A percentile compares a stretch with the other conserved stretches of the same genome.
These are phyloP conservation scores for Lentinula boryana DNA, from an alignment of 768 basidiomycete genomes.

Conservation along the genomic window DNA sequence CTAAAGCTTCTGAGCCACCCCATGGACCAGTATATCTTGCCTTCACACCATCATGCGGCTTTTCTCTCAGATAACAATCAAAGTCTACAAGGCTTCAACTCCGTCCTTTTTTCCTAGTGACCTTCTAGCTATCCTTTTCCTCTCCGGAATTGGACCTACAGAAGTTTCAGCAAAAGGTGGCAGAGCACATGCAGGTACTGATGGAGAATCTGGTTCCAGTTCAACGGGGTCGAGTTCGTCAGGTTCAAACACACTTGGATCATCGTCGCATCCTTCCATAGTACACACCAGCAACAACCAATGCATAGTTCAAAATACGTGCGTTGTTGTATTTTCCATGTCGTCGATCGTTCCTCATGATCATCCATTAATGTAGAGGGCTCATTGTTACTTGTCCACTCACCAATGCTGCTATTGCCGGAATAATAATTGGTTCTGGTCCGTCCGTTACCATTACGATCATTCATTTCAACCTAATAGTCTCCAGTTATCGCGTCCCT, in stretches of 20 bases:
- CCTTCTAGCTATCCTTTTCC: background rate
- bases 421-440: background rate
- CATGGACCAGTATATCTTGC: too few species aligned
- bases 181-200: background rate
- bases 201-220: background rate
- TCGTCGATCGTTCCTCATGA: background rate
- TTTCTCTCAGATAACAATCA: background rate
- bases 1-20: too few species aligned
- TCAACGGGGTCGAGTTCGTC: background rate
- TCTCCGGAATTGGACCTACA: background rate
- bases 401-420: background rate
- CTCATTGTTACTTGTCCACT: background rate
- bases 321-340: background rate
- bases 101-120: background rate
- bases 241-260: background rate
- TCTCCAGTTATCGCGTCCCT: background rate
- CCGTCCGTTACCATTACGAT: background rate
- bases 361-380: background rate
- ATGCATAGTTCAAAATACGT: background rate
- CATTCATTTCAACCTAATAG: background rate
- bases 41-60: background rate
- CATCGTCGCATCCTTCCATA: background rate
- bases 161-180: background rate
- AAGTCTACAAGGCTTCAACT: background rate
- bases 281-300: background rate